phyloP scores from a whole-genome alignment of 768 basidiomycete genomes.

The Cyclocybe cylindracea region DNA sequence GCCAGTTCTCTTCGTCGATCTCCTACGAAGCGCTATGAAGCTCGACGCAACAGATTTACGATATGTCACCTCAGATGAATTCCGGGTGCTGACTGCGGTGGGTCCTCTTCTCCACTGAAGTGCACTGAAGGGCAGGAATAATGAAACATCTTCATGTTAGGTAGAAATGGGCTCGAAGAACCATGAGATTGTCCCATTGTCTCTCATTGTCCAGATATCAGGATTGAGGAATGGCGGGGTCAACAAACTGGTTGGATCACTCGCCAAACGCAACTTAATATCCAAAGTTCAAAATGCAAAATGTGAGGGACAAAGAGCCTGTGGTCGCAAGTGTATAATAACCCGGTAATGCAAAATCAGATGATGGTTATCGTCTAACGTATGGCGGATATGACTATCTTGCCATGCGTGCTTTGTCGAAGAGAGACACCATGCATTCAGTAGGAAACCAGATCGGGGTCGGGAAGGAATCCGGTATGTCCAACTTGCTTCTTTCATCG shows the following conservation, averaged over 20 bases:
- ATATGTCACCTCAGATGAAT: constrained; percentile 91
- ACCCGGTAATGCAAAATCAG: constrained; percentile 39
- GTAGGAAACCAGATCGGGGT: constrained; percentile 99
- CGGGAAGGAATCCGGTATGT: constrained; percentile 92
- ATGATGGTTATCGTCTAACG: constrained; percentile 95
- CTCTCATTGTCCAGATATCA: constrained; percentile 89
- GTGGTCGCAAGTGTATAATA: constrained; percentile 1
- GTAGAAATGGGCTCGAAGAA: constrained; percentile 99
- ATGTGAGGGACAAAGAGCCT: constrained; percentile 69
- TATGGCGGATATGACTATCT: constrained; percentile 99
- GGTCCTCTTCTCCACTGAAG: constrained; percentile 9
- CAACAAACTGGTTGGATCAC: constrained; percentile 86
- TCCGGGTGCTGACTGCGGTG: constrained; percentile 94
- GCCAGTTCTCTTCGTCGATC: not conserved
- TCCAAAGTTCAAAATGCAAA: constrained; percentile 89
- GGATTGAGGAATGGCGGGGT: constrained; percentile 91
- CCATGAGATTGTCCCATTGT: constrained; percentile 91
- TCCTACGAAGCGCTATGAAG: constrained; percentile 60
- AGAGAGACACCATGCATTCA: constrained; percentile 83
- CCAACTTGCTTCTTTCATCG: not conserved
- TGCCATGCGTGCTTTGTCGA: constrained; percentile 90
- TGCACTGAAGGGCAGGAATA: not conserved
- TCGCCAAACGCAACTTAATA: constrained; percentile 91
- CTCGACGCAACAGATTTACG: constrained; percentile 93
- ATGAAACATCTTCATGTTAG: constrained; percentile 40